Base-by-base conservation (phyloP, 148 eudicot genomes). In the Fagopyrum esculentum region DNA sequence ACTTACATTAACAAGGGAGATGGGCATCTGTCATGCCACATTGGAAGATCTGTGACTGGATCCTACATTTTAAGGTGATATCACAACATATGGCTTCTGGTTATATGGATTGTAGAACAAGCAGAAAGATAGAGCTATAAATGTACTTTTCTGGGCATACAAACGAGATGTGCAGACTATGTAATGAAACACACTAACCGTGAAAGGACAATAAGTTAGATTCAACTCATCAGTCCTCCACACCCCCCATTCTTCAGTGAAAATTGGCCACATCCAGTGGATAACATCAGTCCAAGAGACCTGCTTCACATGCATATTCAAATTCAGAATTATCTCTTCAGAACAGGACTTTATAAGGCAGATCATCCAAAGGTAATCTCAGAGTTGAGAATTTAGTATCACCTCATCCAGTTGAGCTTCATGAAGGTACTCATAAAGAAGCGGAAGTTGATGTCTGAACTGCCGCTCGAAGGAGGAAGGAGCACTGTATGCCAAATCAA, bases 191-290 rank as follows among this genome's bases (percentile, higher is more conserved):
- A 56, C 50, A 77, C 87, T 71, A 69, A 89, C 93, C 76, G 89
- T 94, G 72, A 92, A 89, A 82, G 96, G 98, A 82, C 76, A 84
- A 73, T 87, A 80, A 84, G 96, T 94, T 79, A 94, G 91, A 70
- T 87, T 83, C 79, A 94, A 84, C 64, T 88, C 89, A 73, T 74
- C 78, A 61, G 86, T 85, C 85, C 98, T 88, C 98, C 98, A 94
- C n/a, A 80, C 86, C 78, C 86, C 98, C 93, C 97, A 91, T 66
- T 94, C 98, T 69, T 94, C 93, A 30, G 93, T 76, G 78, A 91
- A 94, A 74, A 94, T 90, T 71, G 98, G 98, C 98, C 98, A 94
- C 90, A 94, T 85, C 98, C 98, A 94, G 73, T 92, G 98, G 63
- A 76, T 84, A 66, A 94, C 89, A 82, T 94, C 97, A 78, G 78